Evolutionary conservation across 106 monocot species (phyloP), one percentile per base, ranked within the genome.

Genomic region (Xerophyta viscosa): DNA sequence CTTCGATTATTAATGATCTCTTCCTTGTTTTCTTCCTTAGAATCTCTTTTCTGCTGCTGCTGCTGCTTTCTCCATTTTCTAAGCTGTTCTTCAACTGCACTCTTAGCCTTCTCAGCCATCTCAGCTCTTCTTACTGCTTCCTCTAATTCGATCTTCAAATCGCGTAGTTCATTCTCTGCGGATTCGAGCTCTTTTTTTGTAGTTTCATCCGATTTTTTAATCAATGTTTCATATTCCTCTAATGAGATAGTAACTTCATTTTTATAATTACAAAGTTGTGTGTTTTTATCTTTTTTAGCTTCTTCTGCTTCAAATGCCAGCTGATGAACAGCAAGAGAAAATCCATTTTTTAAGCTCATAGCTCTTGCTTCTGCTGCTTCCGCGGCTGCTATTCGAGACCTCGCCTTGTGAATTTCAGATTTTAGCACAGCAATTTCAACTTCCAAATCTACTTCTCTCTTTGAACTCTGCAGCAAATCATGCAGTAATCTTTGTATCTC

Each of bases 81-180:
- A 11, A 68, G 44, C 26, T 68, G 68, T 7, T 58, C 56, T 29
- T 75, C 68, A 7, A 75, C 18, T 2, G 52, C 63, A 3, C 23
- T 14, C 30, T 68, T 68, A 27, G 68, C 75, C 20, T 63, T 68
- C 57, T 75, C 75, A 0, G 75, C 67, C 36, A 58, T 21, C 39
- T 63, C 58, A 7, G 63, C 57, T 53, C 68, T 75, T 46, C 37
- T 75, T 18, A 18, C 19, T 11, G 58, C 23, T 24, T 52, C 64
- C 37, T 75, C 58, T 37, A 68, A 20, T 27, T 1, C 21, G 28
- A 29, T 46, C 31, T 6, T 75, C 43, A 75, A 37, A 14, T 43
- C 48, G 18, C 26, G 56, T 4, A 67, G 57, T 31, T 56, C 44
- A 1, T 20, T 56, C 20, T 62, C 57, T 3, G 67, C 56, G 63